Base-by-base conservation (phyloP, 495 filamentous ascomycete species). In the Annulohypoxylon nitens region DNA sequence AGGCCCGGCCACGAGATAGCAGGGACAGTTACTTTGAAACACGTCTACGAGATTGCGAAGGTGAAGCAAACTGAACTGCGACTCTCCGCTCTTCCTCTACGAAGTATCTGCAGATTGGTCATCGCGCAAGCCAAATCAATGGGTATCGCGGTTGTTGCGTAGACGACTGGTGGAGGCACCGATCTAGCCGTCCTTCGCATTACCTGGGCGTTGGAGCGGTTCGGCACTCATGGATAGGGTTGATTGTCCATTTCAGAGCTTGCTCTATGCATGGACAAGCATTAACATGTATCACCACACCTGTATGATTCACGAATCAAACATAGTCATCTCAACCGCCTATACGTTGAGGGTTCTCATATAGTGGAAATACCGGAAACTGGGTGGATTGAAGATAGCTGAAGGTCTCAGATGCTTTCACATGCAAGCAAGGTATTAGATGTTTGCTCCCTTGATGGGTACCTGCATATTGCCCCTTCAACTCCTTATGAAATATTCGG, bases 21-120 rank as follows among this genome's bases (percentile, higher is more conserved):
- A 45, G 96, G 97, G 63, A 88, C 87, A 12, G 86, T 98, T 45
- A 94, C 92, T 67, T 84, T 99, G 76, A 99, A 99, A 86, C 96
- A 99, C 83, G 83, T 99, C 54, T 98, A 95, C 78, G 95, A 98
- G 86, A 99, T 99, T 81, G 96, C 96, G 76, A 92, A 93, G 85
- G 97, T 98, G 81, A 99, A 99, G 87, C 89, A 93, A 69, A 83
- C 86, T 62, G 96, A 99, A 84, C 83, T 90, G 61, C 85, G 96
- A 63, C 83, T 98, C 73, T 92, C 91, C 8, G 95, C 93, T 41
- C 79, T 97, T 80, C 86, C 89, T 51, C 77, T 98, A 71, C 88
- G 95, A 83, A 93, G 93, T 1, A 72, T 99, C 55, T 93, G 91
- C 81, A 93, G 90, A 86, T 90, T 90, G 76, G 87, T 99, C 68